These are phyloP conservation scores for Anthracocystis setariae DNA, from an alignment of 1,284 basidiomycete genomes.

Conservation along the genomic window DNA sequence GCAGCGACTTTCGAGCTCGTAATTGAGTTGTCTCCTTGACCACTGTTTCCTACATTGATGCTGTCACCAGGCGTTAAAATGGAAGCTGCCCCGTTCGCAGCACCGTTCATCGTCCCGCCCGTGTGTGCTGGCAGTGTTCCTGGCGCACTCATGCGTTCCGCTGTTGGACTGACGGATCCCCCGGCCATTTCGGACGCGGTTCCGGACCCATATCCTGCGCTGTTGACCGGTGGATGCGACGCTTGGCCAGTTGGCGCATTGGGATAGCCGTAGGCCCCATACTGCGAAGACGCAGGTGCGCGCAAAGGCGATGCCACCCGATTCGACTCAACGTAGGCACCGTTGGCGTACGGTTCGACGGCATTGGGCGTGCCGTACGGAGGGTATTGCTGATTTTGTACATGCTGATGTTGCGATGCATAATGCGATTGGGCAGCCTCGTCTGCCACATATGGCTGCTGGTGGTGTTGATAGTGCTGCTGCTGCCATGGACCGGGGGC, in stretches of 20 bases:
- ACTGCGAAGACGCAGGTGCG: constrained; percentile 7
- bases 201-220: constrained; percentile 4
- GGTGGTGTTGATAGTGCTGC: constrained; percentile 6
- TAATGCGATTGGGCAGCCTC: constrained; percentile 14
- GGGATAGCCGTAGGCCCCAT: constrained; percentile 17
- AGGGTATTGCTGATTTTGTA: constrained; percentile 3
- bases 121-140: constrained; percentile 27
- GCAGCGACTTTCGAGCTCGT: constrained; percentile 19
- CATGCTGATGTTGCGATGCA: constrained; percentile 7
- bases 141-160: constrained; percentile 7
- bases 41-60: constrained; percentile 1
- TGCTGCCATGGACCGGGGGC: constrained; percentile 15
- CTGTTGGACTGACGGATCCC: background rate
- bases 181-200: constrained; percentile 7
- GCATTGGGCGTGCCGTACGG: constrained; percentile 16
- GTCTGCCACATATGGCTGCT: constrained; percentile 6
- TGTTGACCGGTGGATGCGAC: constrained; percentile 11
- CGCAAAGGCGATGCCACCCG: constrained; percentile 7
- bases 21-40: constrained; percentile 20
- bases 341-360: constrained; percentile 13
- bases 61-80: constrained; percentile 2
- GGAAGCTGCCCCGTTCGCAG: constrained; percentile 5
- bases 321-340: constrained; percentile 15
- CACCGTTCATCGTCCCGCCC: constrained; percentile 18
- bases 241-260: constrained; percentile 4